Evolutionary conservation across 768 basidiomycete species (phyloP).

Genomic region (Kwoniella europaea): DNA sequence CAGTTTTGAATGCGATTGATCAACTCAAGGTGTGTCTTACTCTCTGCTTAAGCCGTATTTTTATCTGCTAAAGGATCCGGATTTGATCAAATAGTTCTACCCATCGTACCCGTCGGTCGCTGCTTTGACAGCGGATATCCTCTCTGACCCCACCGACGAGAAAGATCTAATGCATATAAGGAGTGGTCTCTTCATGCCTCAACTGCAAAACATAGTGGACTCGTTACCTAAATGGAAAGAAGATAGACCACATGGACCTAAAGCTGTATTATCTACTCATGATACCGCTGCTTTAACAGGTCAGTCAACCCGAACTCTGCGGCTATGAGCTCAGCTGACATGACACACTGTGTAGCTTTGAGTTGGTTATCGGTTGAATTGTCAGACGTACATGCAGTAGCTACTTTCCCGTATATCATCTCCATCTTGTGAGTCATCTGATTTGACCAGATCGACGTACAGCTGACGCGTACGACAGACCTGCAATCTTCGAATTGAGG

Average conservation of each 20-base stretch:
- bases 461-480: conserved; percentile 62
- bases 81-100: conserved; percentile 40
- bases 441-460: neutral
- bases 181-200: conserved; percentile 68
- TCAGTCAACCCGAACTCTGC: conserved; percentile 57
- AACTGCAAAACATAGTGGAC: conserved; percentile 65
- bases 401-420: conserved; percentile 77
- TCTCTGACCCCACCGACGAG: conserved; percentile 63
- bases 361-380: conserved; percentile 80
- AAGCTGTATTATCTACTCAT: conserved; percentile 84
- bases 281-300: conserved; percentile 87
- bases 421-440: conserved; percentile 70
- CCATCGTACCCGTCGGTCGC: conserved; percentile 68
- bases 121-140: conserved; percentile 68
- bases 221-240: conserved; percentile 73
- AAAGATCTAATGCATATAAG: conserved; percentile 79
- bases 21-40: conserved; percentile 68
- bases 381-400: conserved; percentile 73
- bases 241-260: conserved; percentile 80
- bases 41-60: neutral
- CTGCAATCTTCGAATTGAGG: conserved; percentile 85
- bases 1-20: conserved; percentile 70
- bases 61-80: conserved; percentile 58
- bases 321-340: neutral
- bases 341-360: conserved; percentile 64